A percentile compares a stretch with the other conserved stretches of the same genome.
Conservation (phyloP, 2,329 filamentous ascomycete genomes). For the Pseudogymnoascus sp. region DNA sequence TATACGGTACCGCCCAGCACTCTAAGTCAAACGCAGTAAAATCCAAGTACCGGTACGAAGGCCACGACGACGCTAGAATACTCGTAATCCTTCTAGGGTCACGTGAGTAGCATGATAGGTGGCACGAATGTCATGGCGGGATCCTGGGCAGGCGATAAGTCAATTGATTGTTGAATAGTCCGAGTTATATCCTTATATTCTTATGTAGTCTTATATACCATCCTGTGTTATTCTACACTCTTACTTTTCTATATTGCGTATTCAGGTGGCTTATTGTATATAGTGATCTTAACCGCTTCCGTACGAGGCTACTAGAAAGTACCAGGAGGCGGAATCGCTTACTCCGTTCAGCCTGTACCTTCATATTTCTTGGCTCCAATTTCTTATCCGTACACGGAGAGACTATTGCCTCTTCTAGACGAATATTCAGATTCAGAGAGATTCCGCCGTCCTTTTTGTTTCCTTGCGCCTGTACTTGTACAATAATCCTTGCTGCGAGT, state of each 20-base stretch:
- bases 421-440: neutral
- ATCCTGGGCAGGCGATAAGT: neutral
- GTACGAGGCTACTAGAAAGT: neutral
- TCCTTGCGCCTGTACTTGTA: neutral
- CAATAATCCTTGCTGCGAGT: neutral
- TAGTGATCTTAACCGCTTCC: neutral
- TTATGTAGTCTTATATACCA: neutral
- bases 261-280: neutral
- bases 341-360: neutral
- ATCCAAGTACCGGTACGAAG: neutral
- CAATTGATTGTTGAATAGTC: neutral
- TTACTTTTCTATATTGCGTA: neutral
- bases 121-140: neutral
- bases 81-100: neutral
- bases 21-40: neutral
- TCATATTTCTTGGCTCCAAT: slow-evolving; percentile 3
- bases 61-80: neutral
- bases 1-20: neutral
- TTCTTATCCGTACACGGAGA: neutral
- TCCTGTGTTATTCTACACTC: neutral
- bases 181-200: neutral
- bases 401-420: neutral
- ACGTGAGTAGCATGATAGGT: neutral
- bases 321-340: neutral
- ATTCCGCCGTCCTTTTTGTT: neutral